Conservation (phyloP, 768 basidiomycete species). For the Russula sp. region DNA sequence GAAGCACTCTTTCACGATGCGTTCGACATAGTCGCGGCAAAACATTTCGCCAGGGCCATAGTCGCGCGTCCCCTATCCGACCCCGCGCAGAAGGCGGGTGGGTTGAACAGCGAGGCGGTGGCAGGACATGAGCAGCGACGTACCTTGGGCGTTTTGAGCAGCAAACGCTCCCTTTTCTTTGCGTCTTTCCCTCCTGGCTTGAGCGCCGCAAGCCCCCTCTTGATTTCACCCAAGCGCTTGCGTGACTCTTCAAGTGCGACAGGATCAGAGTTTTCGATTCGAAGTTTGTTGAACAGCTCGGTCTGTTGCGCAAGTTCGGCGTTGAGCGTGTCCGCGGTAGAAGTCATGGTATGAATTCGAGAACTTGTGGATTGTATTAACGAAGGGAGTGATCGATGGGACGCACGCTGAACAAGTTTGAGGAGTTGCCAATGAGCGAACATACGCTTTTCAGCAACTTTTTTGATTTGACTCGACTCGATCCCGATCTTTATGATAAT, state of each 20-base stretch:
- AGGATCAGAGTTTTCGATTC: constrained; percentile 48
- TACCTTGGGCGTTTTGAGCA: constrained; percentile 94
- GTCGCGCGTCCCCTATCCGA: constrained; percentile 80
- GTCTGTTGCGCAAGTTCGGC: constrained; percentile 53
- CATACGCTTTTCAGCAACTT: constrained; percentile 5
- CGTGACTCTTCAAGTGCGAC: constrained; percentile 52
- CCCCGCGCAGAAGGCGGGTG: background rate
- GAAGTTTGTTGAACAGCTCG: constrained; percentile 54
- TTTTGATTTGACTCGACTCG: background rate
- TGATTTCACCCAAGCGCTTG: constrained; percentile 65
- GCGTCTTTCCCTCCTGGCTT: constrained; percentile 40
- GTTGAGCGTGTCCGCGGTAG: constrained; percentile 38
- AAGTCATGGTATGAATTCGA: constrained; percentile 34
- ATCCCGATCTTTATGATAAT: background rate
- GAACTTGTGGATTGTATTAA: background rate
- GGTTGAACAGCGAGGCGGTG: background rate
- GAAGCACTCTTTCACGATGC: constrained; percentile 82
- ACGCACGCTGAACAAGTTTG: background rate
- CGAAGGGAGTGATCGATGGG: constrained; percentile 15
- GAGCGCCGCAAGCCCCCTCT: constrained; percentile 47
- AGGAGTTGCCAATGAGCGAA: constrained; percentile 4
- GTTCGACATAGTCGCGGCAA: constrained; percentile 85
- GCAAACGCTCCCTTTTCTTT: constrained; percentile 59
- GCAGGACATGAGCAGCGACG: constrained; percentile 26
- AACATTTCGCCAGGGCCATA: constrained; percentile 91